Conservation (phyloP, 345 rosid species). For the Anacardium occidentale region DNA sequence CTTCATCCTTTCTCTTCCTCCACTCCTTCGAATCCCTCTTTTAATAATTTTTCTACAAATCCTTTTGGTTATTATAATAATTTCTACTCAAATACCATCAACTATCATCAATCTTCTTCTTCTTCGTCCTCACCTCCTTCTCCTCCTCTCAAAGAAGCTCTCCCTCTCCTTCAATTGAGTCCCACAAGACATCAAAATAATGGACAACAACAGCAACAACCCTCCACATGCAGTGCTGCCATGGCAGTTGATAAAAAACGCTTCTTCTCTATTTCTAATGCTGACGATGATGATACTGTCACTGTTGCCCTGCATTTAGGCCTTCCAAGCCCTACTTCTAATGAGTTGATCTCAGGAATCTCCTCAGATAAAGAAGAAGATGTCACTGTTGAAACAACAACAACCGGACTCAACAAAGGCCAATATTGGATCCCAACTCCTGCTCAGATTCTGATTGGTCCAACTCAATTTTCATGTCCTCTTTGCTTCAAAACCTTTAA, state of each 20-base stretch:
- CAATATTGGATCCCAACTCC: slow-evolving; percentile 99
- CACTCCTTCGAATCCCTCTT: slow-evolving; percentile 34
- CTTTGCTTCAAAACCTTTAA: slow-evolving; percentile 99
- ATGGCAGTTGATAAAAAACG: slow-evolving; percentile 50
- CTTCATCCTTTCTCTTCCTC: slow-evolving; percentile 41
- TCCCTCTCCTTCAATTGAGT: slow-evolving; percentile 81
- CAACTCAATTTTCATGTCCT: slow-evolving; percentile 97
- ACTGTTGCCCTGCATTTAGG: slow-evolving; percentile 88
- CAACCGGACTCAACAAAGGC: slow-evolving; percentile 52
- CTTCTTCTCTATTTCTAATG: slow-evolving; percentile 22
- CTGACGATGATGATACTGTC: slow-evolving; percentile 40
- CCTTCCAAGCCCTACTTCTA: slow-evolving; percentile 50
- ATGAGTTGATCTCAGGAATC: slow-evolving; percentile 39
- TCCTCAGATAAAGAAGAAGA: slow-evolving; percentile 46
- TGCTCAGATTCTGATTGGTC: slow-evolving; percentile 94
- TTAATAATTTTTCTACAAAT: slow-evolving; percentile 22
- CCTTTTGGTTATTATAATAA: slow-evolving; percentile 23
- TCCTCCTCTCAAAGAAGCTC: slow-evolving; percentile 83
- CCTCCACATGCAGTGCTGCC: slow-evolving; percentile 26
- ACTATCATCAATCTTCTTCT: slow-evolving; percentile 14
- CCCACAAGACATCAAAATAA: slow-evolving; percentile 39
- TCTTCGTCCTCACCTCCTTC: slow-evolving; percentile 45
- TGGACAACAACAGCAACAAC: slow-evolving; percentile 29
- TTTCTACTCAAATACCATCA: slow-evolving; percentile 25
- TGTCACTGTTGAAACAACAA: slow-evolving; percentile 31